Evolutionary conservation across 768 basidiomycete species (phyloP).

Genomic region (Chalciporus chontae): DNA sequence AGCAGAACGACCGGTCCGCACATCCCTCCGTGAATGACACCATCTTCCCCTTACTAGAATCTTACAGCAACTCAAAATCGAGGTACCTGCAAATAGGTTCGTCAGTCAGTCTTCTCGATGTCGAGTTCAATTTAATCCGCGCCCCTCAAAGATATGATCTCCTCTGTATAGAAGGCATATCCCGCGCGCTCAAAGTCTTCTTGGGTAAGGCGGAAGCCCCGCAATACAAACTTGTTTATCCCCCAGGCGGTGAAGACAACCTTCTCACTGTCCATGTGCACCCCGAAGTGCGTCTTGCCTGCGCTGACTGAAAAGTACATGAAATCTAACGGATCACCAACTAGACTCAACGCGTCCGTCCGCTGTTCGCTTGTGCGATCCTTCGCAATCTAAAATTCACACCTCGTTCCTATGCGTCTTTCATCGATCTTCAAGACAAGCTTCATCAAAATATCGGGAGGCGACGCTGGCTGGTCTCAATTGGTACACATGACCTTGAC

Average conservation of each 20-base stretch:
- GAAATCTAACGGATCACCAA: not conserved
- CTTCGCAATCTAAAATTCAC: conserved; percentile 90
- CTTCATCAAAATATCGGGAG: conserved; percentile 95
- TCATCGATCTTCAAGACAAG: conserved; percentile 99
- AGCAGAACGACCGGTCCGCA: conserved; percentile 73
- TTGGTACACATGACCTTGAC: conserved; percentile 97
- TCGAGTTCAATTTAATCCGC: conserved; percentile 5
- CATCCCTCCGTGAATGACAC: not conserved
- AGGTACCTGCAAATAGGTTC: conserved; percentile 95
- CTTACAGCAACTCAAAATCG: conserved; percentile 92
- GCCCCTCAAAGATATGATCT: conserved; percentile 78
- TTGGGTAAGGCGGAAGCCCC: conserved; percentile 66
- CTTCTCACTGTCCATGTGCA: conserved; percentile 66
- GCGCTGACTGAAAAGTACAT: not conserved
- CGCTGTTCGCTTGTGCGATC: conserved; percentile 87
- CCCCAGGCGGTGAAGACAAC: conserved; percentile 60
- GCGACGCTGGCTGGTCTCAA: conserved; percentile 85
- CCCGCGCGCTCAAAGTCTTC: conserved; percentile 82
- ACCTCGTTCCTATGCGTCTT: conserved; percentile 84
- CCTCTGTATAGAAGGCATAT: conserved; percentile 94
- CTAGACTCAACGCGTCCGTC: conserved; percentile 80
- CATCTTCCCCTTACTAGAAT: conserved; percentile 3
- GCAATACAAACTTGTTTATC: conserved; percentile 69
- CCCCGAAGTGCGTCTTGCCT: conserved; percentile 57
- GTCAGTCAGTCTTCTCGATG: conserved; percentile 8